These are phyloP conservation scores for Phylloboletellus chloephorus DNA, from an alignment of 1,284 basidiomycete genomes.

Conservation along the genomic window DNA sequence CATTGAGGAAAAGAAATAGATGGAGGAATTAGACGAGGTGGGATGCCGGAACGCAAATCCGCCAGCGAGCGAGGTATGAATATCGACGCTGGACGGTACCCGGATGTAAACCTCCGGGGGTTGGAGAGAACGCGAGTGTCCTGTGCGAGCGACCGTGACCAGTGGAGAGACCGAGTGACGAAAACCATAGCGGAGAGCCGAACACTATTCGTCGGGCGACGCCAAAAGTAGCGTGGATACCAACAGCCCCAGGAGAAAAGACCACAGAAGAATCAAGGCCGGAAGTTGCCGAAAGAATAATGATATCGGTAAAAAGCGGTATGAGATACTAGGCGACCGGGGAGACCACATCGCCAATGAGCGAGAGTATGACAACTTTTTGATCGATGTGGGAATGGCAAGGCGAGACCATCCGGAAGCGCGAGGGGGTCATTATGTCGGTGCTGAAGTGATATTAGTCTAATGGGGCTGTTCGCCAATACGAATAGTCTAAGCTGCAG, in stretches of 20 bases:
- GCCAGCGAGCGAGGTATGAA: constrained; percentile 44
- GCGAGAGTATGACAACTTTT: constrained; percentile 8
- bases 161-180: constrained; percentile 24
- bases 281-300: constrained; percentile 42
- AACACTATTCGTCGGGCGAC: constrained; percentile 33
- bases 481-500: constrained; percentile 27
- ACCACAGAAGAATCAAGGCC: constrained; percentile 26
- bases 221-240: constrained; percentile 28
- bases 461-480: constrained; percentile 29
- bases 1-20: constrained; percentile 33
- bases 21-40: constrained; percentile 21
- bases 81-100: constrained; percentile 37
- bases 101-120: constrained; percentile 27
- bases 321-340: constrained; percentile 23
- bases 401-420: constrained; percentile 13
- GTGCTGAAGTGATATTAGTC: constrained; percentile 32
- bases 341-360: constrained; percentile 15
- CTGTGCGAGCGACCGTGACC: constrained; percentile 39
- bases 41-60: constrained; percentile 21
- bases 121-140: constrained; percentile 31
- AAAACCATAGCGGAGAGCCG: constrained; percentile 30
- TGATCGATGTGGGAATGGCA: constrained; percentile 4
- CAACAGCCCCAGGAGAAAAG: constrained; percentile 30
- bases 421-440: constrained; percentile 22
- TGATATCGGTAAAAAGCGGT: constrained; percentile 37